phyloP scores from a whole-genome alignment of 306 rosid genomes.

The Medicago arabica region DNA sequence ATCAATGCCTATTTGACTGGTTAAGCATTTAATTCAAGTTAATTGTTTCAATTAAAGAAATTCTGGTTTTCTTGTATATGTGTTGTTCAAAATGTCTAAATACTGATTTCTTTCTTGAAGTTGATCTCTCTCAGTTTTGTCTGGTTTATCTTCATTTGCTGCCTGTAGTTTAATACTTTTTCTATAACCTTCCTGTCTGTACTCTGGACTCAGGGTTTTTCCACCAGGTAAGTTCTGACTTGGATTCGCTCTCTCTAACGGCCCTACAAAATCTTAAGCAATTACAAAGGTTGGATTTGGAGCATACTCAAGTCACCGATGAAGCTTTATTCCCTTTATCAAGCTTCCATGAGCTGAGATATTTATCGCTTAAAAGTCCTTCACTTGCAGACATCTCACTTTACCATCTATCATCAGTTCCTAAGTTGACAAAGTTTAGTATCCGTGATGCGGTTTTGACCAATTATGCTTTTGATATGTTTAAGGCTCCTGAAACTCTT shows the following conservation, averaged over 20 bases:
- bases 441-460: slow-evolving; percentile 79
- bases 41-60: slow-evolving; percentile 2
- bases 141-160: slow-evolving; percentile 10
- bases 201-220: slow-evolving; percentile 59
- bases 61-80: slow-evolving; percentile 14
- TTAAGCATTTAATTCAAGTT: slow-evolving; percentile 28
- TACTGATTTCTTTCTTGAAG: slow-evolving; percentile 12
- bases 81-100: slow-evolving; percentile 22
- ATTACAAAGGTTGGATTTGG: slow-evolving; percentile 75
- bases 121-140: slow-evolving; percentile 12
- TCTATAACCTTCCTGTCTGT: slow-evolving; percentile 5
- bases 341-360: slow-evolving; percentile 60
- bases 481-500: slow-evolving; percentile 63
- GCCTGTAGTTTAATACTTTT: slow-evolving; percentile 16
- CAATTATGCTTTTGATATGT: slow-evolving; percentile 61
- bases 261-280: slow-evolving; percentile 60
- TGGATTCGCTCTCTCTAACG: slow-evolving; percentile 51
- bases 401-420: slow-evolving; percentile 65
- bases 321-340: slow-evolving; percentile 60
- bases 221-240: slow-evolving; percentile 44
- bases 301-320: slow-evolving; percentile 62
- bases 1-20: background rate
- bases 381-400: slow-evolving; percentile 72
- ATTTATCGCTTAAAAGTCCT: slow-evolving; percentile 61
- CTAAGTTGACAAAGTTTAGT: slow-evolving; percentile 65